Conservation (phyloP, 169 alveolate genomes). For the Eimeria falciformis region DNA sequence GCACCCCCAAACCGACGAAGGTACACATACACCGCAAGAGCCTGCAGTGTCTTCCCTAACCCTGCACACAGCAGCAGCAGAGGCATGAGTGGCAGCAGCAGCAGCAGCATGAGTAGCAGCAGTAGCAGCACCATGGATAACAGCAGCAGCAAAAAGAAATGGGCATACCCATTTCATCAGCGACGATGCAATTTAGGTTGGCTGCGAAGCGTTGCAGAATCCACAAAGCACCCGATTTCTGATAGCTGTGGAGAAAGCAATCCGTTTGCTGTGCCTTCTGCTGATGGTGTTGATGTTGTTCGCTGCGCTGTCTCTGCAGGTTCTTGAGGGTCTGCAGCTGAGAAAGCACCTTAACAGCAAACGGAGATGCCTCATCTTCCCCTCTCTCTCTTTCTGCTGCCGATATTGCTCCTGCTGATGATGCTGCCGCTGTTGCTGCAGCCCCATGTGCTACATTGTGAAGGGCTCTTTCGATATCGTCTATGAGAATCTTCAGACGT, state of each 20-base stretch:
- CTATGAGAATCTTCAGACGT: background rate
- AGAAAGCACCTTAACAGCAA: background rate
- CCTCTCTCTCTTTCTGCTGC: background rate
- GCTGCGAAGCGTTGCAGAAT: background rate
- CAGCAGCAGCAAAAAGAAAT: background rate
- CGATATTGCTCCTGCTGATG: background rate
- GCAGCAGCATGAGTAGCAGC: conserved; percentile 9
- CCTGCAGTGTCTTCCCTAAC: conserved; percentile 65
- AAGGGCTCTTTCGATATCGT: background rate
- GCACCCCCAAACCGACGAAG: background rate
- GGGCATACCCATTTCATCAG: conserved; percentile 72
- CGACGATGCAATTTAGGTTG: conserved; percentile 26
- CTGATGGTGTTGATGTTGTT: background rate
- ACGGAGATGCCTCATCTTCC: background rate
- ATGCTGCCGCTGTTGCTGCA: conserved; percentile 14
- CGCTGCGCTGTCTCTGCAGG: background rate
- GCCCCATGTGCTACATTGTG: background rate
- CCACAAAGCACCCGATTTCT: conserved; percentile 42
- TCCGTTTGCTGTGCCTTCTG: background rate
- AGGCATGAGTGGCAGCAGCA: background rate
- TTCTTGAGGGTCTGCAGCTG: background rate
- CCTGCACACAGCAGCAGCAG: conserved; percentile 7
- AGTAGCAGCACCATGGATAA: background rate
- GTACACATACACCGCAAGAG: conserved; percentile 37
- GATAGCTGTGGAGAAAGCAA: conserved; percentile 29